Evolutionary conservation across 2,329 filamentous ascomycete genomes (phyloP).

Genomic region (Alternaria consortialis): DNA sequence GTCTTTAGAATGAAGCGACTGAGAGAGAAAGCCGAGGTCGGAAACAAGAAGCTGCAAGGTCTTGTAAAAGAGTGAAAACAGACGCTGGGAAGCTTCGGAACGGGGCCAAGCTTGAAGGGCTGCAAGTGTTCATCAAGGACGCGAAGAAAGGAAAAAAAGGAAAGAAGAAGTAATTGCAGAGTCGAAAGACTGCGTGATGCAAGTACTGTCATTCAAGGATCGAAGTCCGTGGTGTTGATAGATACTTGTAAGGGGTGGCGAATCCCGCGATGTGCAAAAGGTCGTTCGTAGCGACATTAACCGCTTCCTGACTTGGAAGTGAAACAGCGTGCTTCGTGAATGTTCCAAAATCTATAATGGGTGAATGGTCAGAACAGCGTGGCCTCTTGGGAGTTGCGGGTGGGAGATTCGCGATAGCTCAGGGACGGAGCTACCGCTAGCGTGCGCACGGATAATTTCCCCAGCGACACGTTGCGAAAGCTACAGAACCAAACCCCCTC

Average conservation of each 20-base stretch:
- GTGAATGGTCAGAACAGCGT: constrained; percentile 31
- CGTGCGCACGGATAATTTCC: constrained; percentile 32
- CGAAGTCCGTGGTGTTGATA: background rate
- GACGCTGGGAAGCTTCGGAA: no score
- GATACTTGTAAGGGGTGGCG: background rate
- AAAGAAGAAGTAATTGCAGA: background rate
- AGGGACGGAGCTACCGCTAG: constrained; percentile 38
- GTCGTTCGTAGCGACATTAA: background rate
- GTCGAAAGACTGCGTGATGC: no score
- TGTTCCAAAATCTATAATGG: background rate
- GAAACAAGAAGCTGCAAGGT: no score
- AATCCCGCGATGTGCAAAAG: background rate
- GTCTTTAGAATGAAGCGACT: no score
- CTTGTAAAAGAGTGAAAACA: no score
- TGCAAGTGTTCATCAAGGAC: no score
- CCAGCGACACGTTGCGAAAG: constrained; percentile 46
- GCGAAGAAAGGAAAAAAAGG: background rate
- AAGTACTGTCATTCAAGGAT: background rate
- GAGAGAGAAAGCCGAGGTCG: no score
- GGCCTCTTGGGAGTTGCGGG: constrained; percentile 26
- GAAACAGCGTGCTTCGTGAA: background rate
- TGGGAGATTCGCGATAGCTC: constrained; percentile 33
- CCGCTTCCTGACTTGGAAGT: background rate
- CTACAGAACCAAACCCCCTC: constrained; percentile 41
- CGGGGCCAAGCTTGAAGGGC: no score